Base-by-base conservation (phyloP, 768 basidiomycete species). In the Ramaria sp. region DNA sequence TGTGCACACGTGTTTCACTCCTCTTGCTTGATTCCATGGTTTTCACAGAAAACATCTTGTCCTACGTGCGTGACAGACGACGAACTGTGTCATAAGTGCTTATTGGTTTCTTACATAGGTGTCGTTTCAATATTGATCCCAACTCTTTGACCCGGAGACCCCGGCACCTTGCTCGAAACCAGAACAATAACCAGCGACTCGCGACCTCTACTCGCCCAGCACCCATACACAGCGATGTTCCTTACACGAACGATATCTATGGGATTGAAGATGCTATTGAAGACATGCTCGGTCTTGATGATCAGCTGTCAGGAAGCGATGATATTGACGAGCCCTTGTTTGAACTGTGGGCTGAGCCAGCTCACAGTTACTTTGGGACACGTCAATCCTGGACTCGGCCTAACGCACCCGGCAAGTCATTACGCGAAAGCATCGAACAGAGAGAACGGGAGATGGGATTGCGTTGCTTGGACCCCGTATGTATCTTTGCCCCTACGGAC, bases 1-100 rank as follows among this genome's bases (percentile, higher is more conserved):
- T 90, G 88, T 62, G 78, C 85, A 7, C 88, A 90, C 64, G 79
- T 86, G 49, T 90, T 89, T 70, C 88, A 90, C 60, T 76, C 84
- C 1, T 71, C 79, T 0, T 90, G 88, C 66, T 76, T 90, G 37
- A 64, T 85, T 10, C 88, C 88, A 1, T 90, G 88, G 88, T 90
- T 89, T 65, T 79, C 87, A 3, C 5, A 13, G 24, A 84, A 84
- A 59, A 88, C 87, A 20, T 88, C 88, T 2, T 90, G 88, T 60
- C 88, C 88, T 0, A 85, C 85, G 34, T 47, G 28, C 15, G 45
- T 47, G 45, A 47, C 24, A 20, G n/a, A 16, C 39, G 2, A 1
- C 24, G 20, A 18, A 30, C 8, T 16, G 25, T 18, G 12, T 27
- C 28, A 27, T 20, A n/a, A 20, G 45, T n/a, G 24, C n/a, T 47